A percentile compares a stretch with the other conserved stretches of the same genome.
Evolutionary conservation across 495 filamentous ascomycete species (phyloP).

Genomic region (Tuber indicum): DNA sequence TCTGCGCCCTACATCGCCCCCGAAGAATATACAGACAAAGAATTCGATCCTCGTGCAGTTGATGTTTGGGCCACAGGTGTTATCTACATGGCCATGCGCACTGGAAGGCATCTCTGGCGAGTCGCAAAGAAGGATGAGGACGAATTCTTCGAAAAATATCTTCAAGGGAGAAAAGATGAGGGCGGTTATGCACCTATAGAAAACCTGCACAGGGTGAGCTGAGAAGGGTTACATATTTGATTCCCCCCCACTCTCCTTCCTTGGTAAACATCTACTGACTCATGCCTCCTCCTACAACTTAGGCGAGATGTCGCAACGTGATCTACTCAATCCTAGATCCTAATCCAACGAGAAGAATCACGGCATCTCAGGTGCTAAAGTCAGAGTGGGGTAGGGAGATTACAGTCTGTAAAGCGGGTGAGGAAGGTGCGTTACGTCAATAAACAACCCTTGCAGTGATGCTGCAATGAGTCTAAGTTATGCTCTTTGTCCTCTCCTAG

Average conservation of each 20-base stretch:
- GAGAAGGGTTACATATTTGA: slow-evolving; percentile 7
- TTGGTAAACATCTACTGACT: slow-evolving; percentile 43
- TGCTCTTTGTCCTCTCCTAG: background rate
- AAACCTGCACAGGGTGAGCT: slow-evolving; percentile 82
- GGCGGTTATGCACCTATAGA: slow-evolving; percentile 96
- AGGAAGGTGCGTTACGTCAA: slow-evolving; percentile 59
- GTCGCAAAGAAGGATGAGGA: slow-evolving; percentile 91
- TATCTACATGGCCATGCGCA: slow-evolving; percentile 99
- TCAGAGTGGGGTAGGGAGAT: slow-evolving; percentile 98
- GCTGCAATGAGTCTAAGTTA: slow-evolving; percentile 1
- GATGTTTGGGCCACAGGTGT: slow-evolving; percentile 98
- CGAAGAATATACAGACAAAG: slow-evolving; percentile 87
- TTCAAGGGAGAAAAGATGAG: slow-evolving; percentile 85
- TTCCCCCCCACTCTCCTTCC: slow-evolving; percentile 3
- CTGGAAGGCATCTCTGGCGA: slow-evolving; percentile 92
- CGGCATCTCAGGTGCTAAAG: slow-evolving; percentile 89
- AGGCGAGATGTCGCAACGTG: slow-evolving; percentile 97
- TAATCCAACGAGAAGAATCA: slow-evolving; percentile 86
- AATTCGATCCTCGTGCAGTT: slow-evolving; percentile 94
- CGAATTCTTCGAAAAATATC: slow-evolving; percentile 90
- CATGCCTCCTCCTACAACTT: slow-evolving; percentile 6
- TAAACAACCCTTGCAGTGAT: background rate
- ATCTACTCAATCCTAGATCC: slow-evolving; percentile 98
- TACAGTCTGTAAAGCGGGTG: slow-evolving; percentile 87
- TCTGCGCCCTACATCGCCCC: slow-evolving; percentile 96